A percentile compares a stretch with the other conserved stretches of the same genome.
Conservation (phyloP, 1,284 basidiomycete species). For the Tilletia caries region DNA sequence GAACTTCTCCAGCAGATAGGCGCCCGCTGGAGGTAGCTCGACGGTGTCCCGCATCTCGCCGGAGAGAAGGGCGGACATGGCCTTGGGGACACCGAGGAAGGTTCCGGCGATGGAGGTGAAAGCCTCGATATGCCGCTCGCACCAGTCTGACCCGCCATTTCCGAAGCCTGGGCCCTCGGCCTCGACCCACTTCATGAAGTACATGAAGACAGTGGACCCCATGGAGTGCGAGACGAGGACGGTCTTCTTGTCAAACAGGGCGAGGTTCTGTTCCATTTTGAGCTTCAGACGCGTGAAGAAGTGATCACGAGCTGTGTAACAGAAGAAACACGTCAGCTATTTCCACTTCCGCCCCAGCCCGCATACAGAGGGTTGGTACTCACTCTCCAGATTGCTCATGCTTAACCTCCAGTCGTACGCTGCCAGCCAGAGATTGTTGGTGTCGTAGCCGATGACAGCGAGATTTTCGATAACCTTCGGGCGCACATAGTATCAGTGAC, state of each 20-base stretch:
- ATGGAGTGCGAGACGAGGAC: constrained; percentile 76
- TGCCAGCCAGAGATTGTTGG: constrained; percentile 49
- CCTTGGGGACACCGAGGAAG: constrained; percentile 74
- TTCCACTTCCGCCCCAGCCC: too few relatives aligned
- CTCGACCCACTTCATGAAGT: constrained; percentile 83
- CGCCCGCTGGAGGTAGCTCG: constrained; percentile 79
- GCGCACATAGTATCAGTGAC: neutral
- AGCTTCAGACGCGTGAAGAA: constrained; percentile 85
- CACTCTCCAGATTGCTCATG: constrained; percentile 74
- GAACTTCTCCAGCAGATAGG: constrained; percentile 64
- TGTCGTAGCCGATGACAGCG: constrained; percentile 58
- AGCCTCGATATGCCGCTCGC: constrained; percentile 65
- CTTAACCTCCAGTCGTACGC: constrained; percentile 64
- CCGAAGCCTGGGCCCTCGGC: constrained; percentile 69
- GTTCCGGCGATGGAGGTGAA: constrained; percentile 74
- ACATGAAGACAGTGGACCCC: constrained; percentile 50
- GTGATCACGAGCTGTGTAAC: constrained; percentile 68
- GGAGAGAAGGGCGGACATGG: constrained; percentile 90
- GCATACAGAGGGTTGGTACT: neutral
- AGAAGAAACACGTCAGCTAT: too few relatives aligned
- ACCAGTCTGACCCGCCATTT: constrained; percentile 82
- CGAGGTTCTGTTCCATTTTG: constrained; percentile 76
- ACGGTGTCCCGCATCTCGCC: constrained; percentile 89
- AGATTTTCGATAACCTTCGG: constrained; percentile 81
- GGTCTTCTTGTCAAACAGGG: constrained; percentile 72